Conservation (phyloP, 108 stramenopile species). For the Nitzschia sp. region DNA sequence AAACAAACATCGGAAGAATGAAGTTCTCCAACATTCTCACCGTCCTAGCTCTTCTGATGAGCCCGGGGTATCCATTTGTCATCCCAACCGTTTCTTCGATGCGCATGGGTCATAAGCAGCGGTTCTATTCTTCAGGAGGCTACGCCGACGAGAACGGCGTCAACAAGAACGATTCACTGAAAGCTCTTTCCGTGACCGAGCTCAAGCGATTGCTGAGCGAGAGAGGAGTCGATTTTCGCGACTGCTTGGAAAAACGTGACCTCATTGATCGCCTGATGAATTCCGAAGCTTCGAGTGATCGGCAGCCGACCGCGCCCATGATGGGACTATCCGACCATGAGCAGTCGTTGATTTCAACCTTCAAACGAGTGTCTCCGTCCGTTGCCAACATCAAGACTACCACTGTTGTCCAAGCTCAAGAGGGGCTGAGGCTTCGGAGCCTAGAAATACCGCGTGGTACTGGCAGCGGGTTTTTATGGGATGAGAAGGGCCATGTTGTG, state of each 20-base stretch:
- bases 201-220: constrained; percentile 67
- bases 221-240: constrained; percentile 74
- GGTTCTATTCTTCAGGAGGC: background rate
- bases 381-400: constrained; percentile 68
- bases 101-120: background rate
- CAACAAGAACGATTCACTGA: background rate
- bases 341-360: constrained; percentile 46
- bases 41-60: background rate
- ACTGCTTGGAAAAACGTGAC: constrained; percentile 74
- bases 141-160: background rate
- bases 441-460: constrained; percentile 62
- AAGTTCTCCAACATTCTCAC: background rate
- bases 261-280: constrained; percentile 52
- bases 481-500: constrained; percentile 74
- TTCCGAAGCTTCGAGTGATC: background rate
- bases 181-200: constrained; percentile 56
- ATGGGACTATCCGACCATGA: constrained; percentile 40
- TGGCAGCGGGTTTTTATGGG: constrained; percentile 76
- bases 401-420: background rate
- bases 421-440: constrained; percentile 19
- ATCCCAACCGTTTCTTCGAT: background rate
- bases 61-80: background rate
- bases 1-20: no score
- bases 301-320: background rate
- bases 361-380: constrained; percentile 54